Evolutionary conservation across 345 rosid genomes (phyloP), one percentile per base, ranked within the genome.

Genomic region (Trapa incisa): DNA sequence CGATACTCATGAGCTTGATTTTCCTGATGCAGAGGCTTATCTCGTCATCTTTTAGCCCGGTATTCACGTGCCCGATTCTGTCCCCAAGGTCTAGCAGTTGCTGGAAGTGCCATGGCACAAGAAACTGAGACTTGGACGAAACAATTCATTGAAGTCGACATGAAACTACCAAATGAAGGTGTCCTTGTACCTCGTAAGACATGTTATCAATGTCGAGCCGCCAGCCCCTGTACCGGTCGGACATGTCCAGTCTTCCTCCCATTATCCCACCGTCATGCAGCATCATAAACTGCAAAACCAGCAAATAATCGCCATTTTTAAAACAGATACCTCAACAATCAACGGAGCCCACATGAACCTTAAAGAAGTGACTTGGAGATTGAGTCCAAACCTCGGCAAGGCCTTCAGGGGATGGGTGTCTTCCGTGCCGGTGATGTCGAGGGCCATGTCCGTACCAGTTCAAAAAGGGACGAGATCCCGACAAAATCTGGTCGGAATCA

Each of bases 41-140:
- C 79, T 91, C 91, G 52, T 87, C 87, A 60, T 87, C 96, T 73
- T 84, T 87, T 62, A 93, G 75, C 69, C 98, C 97, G 32, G 95
- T 90, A 67, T 74, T 81, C 63, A 90, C 98, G 48, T 86, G 73
- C 50, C 97, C 98, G 56, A 93, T 93, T 74, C 79, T 83, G 63
- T 93, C 99, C 37, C 91, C 93, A 65, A 93, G 90, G 79, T 93
- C 98, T 1, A 90, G 82, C 75, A 90, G 76, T 80, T 90, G 86
- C 97, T 91, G 82, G 63, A 48, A 73, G 47, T 57, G 75, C 60
- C 57, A 68, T 35, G 1, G 7, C 64, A 71, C 29, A 50, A n/a
- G 65, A 15, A 52, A 37, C 14, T 53, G 65, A 38, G 2, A 1
- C 33, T 33, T 17, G 2, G 6, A 38, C 8, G 9, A 3, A 1